Conservation (phyloP, 2,329 filamentous ascomycete genomes). For the Ophiostoma montium region DNA sequence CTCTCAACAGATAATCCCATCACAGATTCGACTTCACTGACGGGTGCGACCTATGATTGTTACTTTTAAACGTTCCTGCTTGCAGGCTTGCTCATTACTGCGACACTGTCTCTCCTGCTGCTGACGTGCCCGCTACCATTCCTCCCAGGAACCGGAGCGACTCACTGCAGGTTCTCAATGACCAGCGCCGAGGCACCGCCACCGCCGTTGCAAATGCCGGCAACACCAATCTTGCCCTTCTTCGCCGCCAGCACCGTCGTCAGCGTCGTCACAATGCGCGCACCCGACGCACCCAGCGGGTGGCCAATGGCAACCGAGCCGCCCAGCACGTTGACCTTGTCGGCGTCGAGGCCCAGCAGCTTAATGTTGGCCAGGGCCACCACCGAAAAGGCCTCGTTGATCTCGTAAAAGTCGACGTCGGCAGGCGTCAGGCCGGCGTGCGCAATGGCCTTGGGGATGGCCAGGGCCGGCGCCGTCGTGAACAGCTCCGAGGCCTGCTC, state of each 20-base stretch:
- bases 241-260: slow-evolving; percentile 80
- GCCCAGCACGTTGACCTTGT: slow-evolving; percentile 90
- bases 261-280: slow-evolving; percentile 81
- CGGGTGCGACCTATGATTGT: too few relatives aligned
- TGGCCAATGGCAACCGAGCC: slow-evolving; percentile 94
- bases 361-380: slow-evolving; percentile 96
- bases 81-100: slow-evolving; percentile 1
- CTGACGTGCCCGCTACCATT: neutral
- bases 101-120: neutral
- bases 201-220: slow-evolving; percentile 95
- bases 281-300: slow-evolving; percentile 84
- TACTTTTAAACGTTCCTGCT: too few relatives aligned
- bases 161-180: slow-evolving; percentile 57
- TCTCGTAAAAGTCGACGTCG: slow-evolving; percentile 86
- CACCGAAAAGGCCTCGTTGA: slow-evolving; percentile 98
- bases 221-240: slow-evolving; percentile 84
- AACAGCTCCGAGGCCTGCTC: slow-evolving; percentile 87
- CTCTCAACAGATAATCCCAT: too few relatives aligned
- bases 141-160: slow-evolving; percentile 1
- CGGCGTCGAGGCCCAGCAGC: slow-evolving; percentile 61
- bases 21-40: too few relatives aligned
- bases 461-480: slow-evolving; percentile 83
- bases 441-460: slow-evolving; percentile 94
- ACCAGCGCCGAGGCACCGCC: slow-evolving; percentile 90
- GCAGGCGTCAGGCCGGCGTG: slow-evolving; percentile 72